phyloP scores from a whole-genome alignment of 106 monocot genomes.

The Allium sativum region DNA sequence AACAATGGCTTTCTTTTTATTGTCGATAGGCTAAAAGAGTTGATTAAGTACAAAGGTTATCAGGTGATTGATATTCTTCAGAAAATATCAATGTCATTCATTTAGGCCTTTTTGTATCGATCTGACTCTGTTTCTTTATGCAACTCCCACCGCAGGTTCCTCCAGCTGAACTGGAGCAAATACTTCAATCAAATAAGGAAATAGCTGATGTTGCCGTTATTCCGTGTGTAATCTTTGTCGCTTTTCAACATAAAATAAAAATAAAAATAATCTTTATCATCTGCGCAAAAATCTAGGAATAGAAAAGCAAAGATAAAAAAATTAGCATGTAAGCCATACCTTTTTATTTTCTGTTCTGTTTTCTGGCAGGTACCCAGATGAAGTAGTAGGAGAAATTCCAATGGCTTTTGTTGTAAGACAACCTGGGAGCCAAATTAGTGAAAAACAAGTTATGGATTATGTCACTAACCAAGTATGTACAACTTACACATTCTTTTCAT shows the following conservation, averaged over 20 bases:
- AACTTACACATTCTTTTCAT: background rate
- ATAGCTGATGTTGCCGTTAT: constrained; percentile 71
- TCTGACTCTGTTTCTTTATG: background rate
- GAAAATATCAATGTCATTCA: background rate
- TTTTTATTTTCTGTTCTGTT: background rate
- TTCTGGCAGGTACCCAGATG: constrained; percentile 50
- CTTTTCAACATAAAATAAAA: too few relatives aligned
- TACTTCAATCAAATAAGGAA: constrained; percentile 52
- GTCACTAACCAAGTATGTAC: constrained; percentile 40
- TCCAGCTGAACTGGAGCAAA: constrained; percentile 69
- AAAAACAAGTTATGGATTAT: constrained; percentile 45
- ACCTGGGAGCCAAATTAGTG: constrained; percentile 31
- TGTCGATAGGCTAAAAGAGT: constrained; percentile 35
- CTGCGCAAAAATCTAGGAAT: too few relatives aligned
- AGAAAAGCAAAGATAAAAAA: too few relatives aligned
- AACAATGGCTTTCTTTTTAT: constrained; percentile 24
- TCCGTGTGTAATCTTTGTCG: constrained; percentile 37
- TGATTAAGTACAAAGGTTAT: constrained; percentile 47
- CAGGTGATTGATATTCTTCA: constrained; percentile 41
- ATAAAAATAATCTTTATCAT: too few relatives aligned
- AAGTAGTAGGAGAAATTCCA: constrained; percentile 62
- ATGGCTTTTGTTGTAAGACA: constrained; percentile 57
- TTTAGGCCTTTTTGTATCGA: background rate
- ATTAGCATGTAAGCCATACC: too few relatives aligned
- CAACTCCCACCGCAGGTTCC: constrained; percentile 31